Base-by-base conservation (phyloP, 331 rosid species). In the Arachis monticola region DNA sequence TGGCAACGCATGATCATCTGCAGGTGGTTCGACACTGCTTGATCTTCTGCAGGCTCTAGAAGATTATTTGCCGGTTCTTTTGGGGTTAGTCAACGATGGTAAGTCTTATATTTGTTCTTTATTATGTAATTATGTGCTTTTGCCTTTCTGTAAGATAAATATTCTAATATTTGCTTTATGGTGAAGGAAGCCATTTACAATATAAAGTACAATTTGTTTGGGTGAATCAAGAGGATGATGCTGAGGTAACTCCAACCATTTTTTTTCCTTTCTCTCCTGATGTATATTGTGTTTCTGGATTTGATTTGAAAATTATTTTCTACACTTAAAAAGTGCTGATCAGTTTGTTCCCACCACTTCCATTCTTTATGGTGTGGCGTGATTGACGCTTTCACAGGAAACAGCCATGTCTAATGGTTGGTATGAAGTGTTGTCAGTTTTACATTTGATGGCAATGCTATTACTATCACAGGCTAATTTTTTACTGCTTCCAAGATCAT, bases 71-170 rank as follows among this genome's bases (percentile, higher is more conserved):
- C 96, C 92, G 2, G 93, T 95, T 84, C 97, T 95, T 87, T 76
- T 92, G 80, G 99, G 97, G 77, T 80, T 95, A 81, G 93, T 88
- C 82, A 92, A 90, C 81, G 97, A 95, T 79, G 99, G 97, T 95
- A 88, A 86, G 73, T 40, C 35, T n/a, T 56, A 38, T 73, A 61
- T 77, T 63, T 45, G 38, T 51, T 32, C 66, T 58, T 44, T 76
- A 66, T 60, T 73, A 42, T 46, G 72, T 42, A 69, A 77, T 67
- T 67, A 17, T 67, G 32, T 73, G 50, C 76, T 61, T 35, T 35
- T 4, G 40, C 40, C 40, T 35, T 74, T 79, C 57, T 75, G 78
- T 59, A 40, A 38, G 67, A 52, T 56, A 67, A 70, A 62, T 53
- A 65, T 76, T 78, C 73, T 70, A 41, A 61, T 45, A 38, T 45